Evolutionary conservation across 768 basidiomycete genomes (phyloP).

Genomic region (Tulasnella sp.): DNA sequence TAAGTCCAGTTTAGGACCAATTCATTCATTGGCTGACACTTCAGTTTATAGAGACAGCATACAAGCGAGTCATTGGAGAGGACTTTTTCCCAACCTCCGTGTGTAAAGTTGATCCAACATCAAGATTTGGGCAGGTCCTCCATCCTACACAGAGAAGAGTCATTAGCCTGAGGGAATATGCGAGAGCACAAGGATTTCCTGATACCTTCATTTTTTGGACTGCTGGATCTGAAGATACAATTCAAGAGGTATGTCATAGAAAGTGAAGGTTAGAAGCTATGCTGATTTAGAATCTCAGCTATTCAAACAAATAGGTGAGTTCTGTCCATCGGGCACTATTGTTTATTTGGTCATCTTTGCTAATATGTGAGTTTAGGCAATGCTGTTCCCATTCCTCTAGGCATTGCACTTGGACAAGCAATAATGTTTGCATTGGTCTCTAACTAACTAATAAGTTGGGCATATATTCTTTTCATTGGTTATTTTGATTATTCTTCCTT

Average conservation of each 20-base stretch:
- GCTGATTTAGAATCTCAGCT: background rate
- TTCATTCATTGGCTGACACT: background rate
- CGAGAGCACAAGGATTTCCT: conserved; percentile 74
- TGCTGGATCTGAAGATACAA: conserved; percentile 33
- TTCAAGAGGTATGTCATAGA: conserved; percentile 56
- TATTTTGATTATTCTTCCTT: no score
- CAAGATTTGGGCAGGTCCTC: background rate
- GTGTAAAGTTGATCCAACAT: background rate
- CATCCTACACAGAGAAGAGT: conserved; percentile 55
- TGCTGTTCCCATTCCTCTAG: conserved; percentile 70
- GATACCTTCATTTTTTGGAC: conserved; percentile 62
- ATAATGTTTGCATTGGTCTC: background rate
- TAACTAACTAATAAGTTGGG: no score
- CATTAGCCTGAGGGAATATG: conserved; percentile 60
- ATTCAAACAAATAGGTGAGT: conserved; percentile 23
- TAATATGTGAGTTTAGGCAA: conserved; percentile 52
- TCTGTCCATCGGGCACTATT: background rate
- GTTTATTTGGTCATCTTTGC: background rate
- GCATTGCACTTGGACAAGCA: conserved; percentile 50
- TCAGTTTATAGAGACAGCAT: background rate
- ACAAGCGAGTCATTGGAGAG: background rate
- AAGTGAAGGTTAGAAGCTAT: no score
- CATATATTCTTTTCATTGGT: no score
- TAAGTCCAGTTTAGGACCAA: background rate
- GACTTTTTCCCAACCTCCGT: background rate